These are phyloP conservation scores for Cryptococcus sp. DNA, from an alignment of 1,284 basidiomycete genomes.

Conservation along the genomic window DNA sequence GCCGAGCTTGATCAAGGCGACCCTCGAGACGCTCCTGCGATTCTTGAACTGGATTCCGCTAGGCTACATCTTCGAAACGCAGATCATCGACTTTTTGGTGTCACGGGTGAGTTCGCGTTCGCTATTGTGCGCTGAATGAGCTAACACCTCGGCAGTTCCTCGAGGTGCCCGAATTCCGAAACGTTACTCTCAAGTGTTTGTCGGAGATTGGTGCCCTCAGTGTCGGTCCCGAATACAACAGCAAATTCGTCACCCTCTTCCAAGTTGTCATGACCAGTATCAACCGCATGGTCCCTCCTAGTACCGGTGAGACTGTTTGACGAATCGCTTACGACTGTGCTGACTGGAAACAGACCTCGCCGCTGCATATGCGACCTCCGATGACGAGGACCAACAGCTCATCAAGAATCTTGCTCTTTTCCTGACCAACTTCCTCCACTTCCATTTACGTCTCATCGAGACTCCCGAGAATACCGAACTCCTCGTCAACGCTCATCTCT, in stretches of 20 bases:
- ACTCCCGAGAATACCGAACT: constrained; percentile 90
- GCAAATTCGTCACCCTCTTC: constrained; percentile 96
- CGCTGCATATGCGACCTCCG: constrained; percentile 84
- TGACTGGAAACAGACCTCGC: constrained; percentile 66
- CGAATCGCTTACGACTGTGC: no score
- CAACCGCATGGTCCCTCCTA: constrained; percentile 96
- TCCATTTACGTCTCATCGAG: constrained; percentile 89
- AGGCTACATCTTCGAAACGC: constrained; percentile 98
- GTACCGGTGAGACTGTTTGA: constrained; percentile 62
- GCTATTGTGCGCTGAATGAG: neutral
- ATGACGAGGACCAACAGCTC: constrained; percentile 94
- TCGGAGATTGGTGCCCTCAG: constrained; percentile 95
- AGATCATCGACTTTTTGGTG: constrained; percentile 91
- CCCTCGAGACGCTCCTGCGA: constrained; percentile 90
- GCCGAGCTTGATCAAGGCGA: constrained; percentile 90
- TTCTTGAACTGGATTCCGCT: constrained; percentile 99
- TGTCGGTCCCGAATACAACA: constrained; percentile 97
- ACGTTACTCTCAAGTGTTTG: constrained; percentile 94
- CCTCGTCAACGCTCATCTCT: constrained; percentile 92
- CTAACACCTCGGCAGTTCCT: constrained; percentile 68
- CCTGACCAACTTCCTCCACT: constrained; percentile 92
- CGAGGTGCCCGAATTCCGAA: constrained; percentile 95
- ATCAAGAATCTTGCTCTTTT: constrained; percentile 96
- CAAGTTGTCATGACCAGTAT: constrained; percentile 97
- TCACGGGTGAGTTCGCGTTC: constrained; percentile 66